Evolutionary conservation across 2,329 filamentous ascomycete genomes (phyloP), one percentile per base, ranked within the genome.

Genomic region (Penicillium italicum): DNA sequence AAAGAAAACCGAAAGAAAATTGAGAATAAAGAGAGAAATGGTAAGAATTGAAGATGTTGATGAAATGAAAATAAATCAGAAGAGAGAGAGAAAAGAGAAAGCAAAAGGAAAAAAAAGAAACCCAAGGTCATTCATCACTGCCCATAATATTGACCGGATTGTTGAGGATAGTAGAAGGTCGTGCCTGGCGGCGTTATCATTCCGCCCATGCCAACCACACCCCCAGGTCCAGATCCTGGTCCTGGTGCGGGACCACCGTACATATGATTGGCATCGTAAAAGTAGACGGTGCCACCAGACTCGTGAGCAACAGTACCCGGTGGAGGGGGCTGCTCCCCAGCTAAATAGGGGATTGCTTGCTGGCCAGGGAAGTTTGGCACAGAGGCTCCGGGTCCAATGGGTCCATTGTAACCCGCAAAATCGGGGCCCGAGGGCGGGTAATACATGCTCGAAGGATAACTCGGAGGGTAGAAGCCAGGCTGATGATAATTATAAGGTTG

Each of bases 201-300:
- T 10, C 88, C 87, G 59, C 86, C 86, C 83, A 92, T 90, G 41
- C 85, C 86, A 58, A 87, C 79, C 43, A 85, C 79, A 41, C 80
- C 83, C 22, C 78, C 77, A 53, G 75, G 70, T 41, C 75, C 74
- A 42, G 81, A 76, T 49, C 82, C 77, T 10, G 81, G 75, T 10
- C 44, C 45, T 22, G 46, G 12, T 16, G 18, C 36, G 12, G 48
- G 42, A 10, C 45, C 43, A 9, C 43, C 51, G 53, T 76, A 76
- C 40, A 92, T 77, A 68, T 91, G 87, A n/a, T 86, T 82, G 8
- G 90, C 82, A 68, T 96, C 89, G 66, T 91, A 92, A 71, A 96
- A 99, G 73, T 96, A 97, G 0, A 96, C 91, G 83, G 95, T 97
- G 59, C 94, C 94, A 64, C 96, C 96, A 61, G 87, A 86, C 76